phyloP scores from a whole-genome alignment of 2,329 filamentous ascomycete species.

The Paracamarosporium sp. region DNA sequence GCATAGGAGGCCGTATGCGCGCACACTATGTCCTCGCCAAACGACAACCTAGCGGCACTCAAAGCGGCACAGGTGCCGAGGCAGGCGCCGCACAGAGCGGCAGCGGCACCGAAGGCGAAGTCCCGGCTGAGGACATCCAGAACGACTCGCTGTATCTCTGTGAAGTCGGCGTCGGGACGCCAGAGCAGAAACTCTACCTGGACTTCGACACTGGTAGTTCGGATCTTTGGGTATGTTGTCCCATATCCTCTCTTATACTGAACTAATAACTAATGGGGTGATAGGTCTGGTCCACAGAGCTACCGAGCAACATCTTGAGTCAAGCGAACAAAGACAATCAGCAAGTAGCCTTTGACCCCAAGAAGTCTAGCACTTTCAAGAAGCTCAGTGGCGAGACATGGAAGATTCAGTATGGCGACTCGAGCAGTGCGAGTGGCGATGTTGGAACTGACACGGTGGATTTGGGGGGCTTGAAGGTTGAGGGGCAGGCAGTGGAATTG shows the following conservation, averaged over 20 bases:
- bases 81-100: not conserved
- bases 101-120: conserved; percentile 18
- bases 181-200: conserved; percentile 61
- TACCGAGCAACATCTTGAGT: conserved; percentile 19
- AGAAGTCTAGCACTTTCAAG: conserved; percentile 40
- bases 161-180: conserved; percentile 67
- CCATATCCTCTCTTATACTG: not conserved
- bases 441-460: conserved; percentile 69
- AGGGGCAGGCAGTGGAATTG: conserved; percentile 68
- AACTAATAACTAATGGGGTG: not conserved
- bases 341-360: conserved; percentile 60
- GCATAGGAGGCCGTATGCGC: conserved; percentile 28
- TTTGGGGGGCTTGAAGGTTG: conserved; percentile 64
- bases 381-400: conserved; percentile 59
- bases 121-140: conserved; percentile 26
- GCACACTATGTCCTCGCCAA: conserved; percentile 26
- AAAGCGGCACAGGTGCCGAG: not conserved
- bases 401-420: conserved; percentile 69
- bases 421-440: conserved; percentile 64
- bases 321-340: conserved; percentile 59
- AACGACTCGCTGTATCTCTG: conserved; percentile 48
- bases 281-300: conserved; percentile 32
- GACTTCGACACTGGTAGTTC: conserved; percentile 74
- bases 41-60: conserved; percentile 5
- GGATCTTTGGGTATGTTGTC: conserved; percentile 62